phyloP scores from a whole-genome alignment of 1,284 basidiomycete species.

The Malassezia furfur region DNA sequence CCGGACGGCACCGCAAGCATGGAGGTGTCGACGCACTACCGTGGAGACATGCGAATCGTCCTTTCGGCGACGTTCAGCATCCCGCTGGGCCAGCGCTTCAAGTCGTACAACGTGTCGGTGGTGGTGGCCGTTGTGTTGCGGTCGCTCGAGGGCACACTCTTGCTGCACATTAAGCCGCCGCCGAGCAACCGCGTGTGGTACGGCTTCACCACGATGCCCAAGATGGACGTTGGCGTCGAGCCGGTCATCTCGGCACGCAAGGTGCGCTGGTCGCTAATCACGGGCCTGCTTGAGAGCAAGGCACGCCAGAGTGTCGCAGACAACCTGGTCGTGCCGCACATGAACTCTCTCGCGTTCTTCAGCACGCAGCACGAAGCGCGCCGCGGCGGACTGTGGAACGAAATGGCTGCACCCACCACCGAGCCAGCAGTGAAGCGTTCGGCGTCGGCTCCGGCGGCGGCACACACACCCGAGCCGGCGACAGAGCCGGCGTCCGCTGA shows the following conservation, averaged over 20 bases:
- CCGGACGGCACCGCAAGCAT: constrained; percentile 81
- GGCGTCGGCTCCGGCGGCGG: too few relatives aligned
- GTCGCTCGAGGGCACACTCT: constrained; percentile 78
- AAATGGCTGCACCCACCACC: constrained; percentile 53
- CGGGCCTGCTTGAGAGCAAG: constrained; percentile 76
- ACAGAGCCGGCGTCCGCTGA: too few relatives aligned
- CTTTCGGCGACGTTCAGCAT: constrained; percentile 79
- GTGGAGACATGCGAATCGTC: constrained; percentile 77
- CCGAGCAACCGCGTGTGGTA: constrained; percentile 95
- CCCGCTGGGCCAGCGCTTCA: constrained; percentile 62
- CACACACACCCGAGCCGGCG: too few relatives aligned
- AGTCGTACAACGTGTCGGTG: constrained; percentile 76
- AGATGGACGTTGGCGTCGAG: constrained; percentile 77
- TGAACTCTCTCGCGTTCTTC: constrained; percentile 96
- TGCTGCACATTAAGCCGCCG: constrained; percentile 84
- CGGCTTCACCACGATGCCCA: constrained; percentile 84
- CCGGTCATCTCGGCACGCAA: constrained; percentile 83
- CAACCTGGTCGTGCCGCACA: constrained; percentile 86
- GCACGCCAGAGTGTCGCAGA: constrained; percentile 63
- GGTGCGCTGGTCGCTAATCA: constrained; percentile 83
- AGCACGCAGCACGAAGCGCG: constrained; percentile 58
- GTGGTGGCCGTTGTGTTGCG: constrained; percentile 74
- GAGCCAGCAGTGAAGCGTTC: too few relatives aligned
- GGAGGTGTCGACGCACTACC: constrained; percentile 72
- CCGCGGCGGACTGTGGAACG: constrained; percentile 83